Evolutionary conservation across 2,329 filamentous ascomycete species (phyloP).

Genomic region (Cladophialophora exuberans): DNA sequence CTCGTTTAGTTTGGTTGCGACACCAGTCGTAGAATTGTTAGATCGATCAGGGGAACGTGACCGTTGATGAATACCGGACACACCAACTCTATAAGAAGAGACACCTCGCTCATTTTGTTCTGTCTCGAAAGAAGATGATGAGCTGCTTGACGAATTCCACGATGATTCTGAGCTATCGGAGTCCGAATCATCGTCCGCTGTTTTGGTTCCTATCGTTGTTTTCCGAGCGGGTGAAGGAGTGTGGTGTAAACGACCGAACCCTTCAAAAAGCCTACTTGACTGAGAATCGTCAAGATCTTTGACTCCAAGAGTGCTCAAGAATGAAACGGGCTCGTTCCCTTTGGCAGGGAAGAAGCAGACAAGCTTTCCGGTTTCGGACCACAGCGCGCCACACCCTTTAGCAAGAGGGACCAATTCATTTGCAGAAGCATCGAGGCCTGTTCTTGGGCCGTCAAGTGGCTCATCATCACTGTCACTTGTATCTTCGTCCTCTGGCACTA

Average conservation of each 20-base stretch:
- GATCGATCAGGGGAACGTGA: constrained; percentile 52
- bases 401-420: constrained; percentile 67
- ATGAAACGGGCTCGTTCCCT: constrained; percentile 53
- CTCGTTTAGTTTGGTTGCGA: constrained; percentile 51
- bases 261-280: constrained; percentile 62
- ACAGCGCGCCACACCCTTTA: constrained; percentile 61
- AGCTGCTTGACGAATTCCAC: constrained; percentile 65
- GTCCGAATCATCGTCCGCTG: constrained; percentile 44
- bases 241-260: constrained; percentile 64
- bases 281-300: constrained; percentile 54
- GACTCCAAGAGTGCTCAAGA: constrained; percentile 53
- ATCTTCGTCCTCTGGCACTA: constrained; percentile 72
- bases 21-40: constrained; percentile 58
- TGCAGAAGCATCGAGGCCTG: constrained; percentile 45
- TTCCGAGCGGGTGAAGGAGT: constrained; percentile 54
- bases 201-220: constrained; percentile 48
- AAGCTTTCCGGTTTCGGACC: constrained; percentile 60
- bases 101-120: constrained; percentile 53
- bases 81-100: constrained; percentile 40
- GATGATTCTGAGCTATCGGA: constrained; percentile 53
- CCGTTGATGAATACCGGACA: constrained; percentile 52
- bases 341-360: constrained; percentile 62
- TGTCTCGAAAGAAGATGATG: constrained; percentile 50
- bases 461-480: constrained; percentile 74
- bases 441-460: constrained; percentile 33